Percentiles rank a stretch among this genome's conserved stretches.
phyloP scores from a whole-genome alignment of 768 basidiomycete genomes.

The Boletus sp. region DNA sequence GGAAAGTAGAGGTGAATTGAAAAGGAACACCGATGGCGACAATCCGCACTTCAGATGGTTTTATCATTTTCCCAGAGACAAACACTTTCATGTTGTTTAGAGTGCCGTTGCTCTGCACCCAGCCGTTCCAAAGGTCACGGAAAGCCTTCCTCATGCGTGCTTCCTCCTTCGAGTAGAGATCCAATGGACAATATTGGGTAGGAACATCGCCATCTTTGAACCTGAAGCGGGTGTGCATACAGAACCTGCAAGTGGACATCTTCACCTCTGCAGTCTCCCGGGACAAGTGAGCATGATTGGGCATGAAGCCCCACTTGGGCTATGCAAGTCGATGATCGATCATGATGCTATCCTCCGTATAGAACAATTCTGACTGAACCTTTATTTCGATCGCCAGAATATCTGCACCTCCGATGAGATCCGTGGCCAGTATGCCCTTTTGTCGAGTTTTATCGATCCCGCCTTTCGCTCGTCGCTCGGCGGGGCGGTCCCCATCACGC shows the following conservation, averaged over 20 bases:
- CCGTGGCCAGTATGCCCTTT: slow-evolving; percentile 74
- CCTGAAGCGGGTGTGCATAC: slow-evolving; percentile 76
- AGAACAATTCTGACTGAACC: slow-evolving; percentile 41
- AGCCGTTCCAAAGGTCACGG: slow-evolving; percentile 66
- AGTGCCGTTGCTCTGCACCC: slow-evolving; percentile 61
- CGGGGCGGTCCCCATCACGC: slow-evolving; percentile 54
- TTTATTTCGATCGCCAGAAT: slow-evolving; percentile 85
- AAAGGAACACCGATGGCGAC: background rate
- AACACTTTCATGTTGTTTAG: slow-evolving; percentile 87
- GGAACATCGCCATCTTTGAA: slow-evolving; percentile 32
- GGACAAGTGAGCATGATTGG: slow-evolving; percentile 60
- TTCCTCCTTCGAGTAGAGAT: slow-evolving; percentile 76
- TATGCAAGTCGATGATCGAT: slow-evolving; percentile 30
- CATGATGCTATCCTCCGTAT: background rate
- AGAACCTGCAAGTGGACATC: slow-evolving; percentile 78
- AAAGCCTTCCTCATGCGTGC: slow-evolving; percentile 64
- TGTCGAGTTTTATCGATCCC: slow-evolving; percentile 52
- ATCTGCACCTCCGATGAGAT: slow-evolving; percentile 66
- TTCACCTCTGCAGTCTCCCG: slow-evolving; percentile 57
- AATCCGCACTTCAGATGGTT: slow-evolving; percentile 55
- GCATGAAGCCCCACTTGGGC: slow-evolving; percentile 98
- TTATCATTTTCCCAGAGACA: slow-evolving; percentile 56
- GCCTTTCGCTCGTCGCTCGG: slow-evolving; percentile 52
- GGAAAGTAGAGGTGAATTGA: background rate
- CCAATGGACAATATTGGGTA: slow-evolving; percentile 78